These are phyloP conservation scores for Cytidiella melzeri DNA, from an alignment of 768 basidiomycete species.

Conservation along the genomic window DNA sequence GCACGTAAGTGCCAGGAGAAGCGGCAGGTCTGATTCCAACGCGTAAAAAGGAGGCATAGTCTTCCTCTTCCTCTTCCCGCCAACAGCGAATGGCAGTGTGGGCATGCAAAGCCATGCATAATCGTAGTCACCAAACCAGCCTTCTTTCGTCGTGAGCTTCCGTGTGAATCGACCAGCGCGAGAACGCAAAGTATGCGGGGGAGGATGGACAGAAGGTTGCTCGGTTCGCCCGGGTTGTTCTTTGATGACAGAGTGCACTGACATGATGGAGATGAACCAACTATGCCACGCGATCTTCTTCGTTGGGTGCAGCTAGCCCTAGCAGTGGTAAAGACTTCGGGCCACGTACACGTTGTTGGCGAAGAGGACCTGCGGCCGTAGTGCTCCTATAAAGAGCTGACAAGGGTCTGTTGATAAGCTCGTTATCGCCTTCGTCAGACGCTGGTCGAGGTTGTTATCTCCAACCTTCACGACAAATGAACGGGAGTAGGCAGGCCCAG, in stretches of 20 bases:
- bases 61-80: conserved; percentile 19
- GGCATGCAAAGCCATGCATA: conserved; percentile 70
- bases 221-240: conserved; percentile 24
- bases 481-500: too few relatives aligned
- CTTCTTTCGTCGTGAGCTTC: conserved; percentile 46
- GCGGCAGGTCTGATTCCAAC: conserved; percentile 64
- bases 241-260: conserved; percentile 22
- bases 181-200: conserved; percentile 7
- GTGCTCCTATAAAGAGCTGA: conserved; percentile 3
- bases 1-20: conserved; percentile 64
- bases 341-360: not conserved
- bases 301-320: too few relatives aligned
- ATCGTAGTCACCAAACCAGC: conserved; percentile 85
- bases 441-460: not conserved
- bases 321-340: not conserved
- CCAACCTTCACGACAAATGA: too few relatives aligned
- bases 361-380: not conserved
- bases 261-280: too few relatives aligned
- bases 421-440: not conserved
- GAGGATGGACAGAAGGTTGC: conserved; percentile 10
- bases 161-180: conserved; percentile 16
- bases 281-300: too few relatives aligned
- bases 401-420: not conserved
- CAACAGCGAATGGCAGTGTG: conserved; percentile 45
- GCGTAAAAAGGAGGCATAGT: conserved; percentile 68